A percentile compares a stretch with the other conserved stretches of the same genome.
These are phyloP conservation scores for Boletus rex-veris DNA, from an alignment of 768 basidiomycete genomes.

Conservation along the genomic window DNA sequence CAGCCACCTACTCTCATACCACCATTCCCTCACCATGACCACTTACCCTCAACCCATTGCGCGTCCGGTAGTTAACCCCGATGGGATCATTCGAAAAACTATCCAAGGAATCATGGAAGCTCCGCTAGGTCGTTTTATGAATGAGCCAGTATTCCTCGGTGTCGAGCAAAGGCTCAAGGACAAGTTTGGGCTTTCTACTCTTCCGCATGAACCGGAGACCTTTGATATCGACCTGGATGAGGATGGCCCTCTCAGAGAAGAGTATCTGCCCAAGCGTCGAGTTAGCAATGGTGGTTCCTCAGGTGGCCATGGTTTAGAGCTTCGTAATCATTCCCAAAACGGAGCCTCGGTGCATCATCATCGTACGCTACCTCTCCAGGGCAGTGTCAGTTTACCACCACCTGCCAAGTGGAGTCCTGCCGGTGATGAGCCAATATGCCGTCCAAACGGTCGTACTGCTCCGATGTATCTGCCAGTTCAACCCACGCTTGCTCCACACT, in stretches of 20 bases:
- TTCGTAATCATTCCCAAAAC: neutral
- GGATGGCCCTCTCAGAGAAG: conserved; percentile 77
- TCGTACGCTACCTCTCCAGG: conserved; percentile 8
- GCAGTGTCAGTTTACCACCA: conserved; percentile 51
- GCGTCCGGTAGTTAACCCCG: conserved; percentile 69
- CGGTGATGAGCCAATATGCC: conserved; percentile 70
- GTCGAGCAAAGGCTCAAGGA: conserved; percentile 62
- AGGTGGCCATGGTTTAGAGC: neutral
- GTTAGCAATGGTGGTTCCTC: conserved; percentile 16
- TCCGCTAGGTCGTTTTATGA: conserved; percentile 31
- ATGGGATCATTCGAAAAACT: conserved; percentile 61
- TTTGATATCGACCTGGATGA: conserved; percentile 79
- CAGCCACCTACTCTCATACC: conserved; percentile 58
- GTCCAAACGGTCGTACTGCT: conserved; percentile 47
- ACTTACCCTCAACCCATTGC: conserved; percentile 71
- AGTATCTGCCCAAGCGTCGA: conserved; percentile 74
- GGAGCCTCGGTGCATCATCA: neutral
- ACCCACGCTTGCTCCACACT: conserved; percentile 41
- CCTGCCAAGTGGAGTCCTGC: conserved; percentile 81
- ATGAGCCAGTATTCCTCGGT: conserved; percentile 68
- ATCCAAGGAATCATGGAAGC: conserved; percentile 68
- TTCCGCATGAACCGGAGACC: conserved; percentile 41
- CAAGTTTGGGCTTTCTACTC: conserved; percentile 43
- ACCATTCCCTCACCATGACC: conserved; percentile 58
- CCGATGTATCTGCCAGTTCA: conserved; percentile 67